Percentiles rank a stretch among this genome's conserved stretches.
phyloP scores from a whole-genome alignment of 495 filamentous ascomycete species.

The Aspergillus avenaceus region DNA sequence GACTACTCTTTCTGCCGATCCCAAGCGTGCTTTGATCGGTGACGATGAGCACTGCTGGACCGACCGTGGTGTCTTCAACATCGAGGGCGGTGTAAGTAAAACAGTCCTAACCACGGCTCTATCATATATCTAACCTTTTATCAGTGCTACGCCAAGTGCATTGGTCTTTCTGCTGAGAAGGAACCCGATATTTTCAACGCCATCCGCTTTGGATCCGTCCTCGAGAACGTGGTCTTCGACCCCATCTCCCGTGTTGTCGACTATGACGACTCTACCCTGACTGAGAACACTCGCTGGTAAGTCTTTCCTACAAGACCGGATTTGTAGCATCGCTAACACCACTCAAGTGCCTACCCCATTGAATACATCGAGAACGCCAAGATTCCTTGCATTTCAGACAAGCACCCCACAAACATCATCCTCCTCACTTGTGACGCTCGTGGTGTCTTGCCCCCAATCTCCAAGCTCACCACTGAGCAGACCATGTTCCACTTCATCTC shows the following conservation, averaged over 20 bases:
- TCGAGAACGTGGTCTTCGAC: constrained; percentile 98
- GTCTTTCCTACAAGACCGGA: neutral
- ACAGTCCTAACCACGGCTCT: neutral
- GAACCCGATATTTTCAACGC: constrained; percentile 97
- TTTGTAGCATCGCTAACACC: neutral
- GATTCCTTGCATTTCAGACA: constrained; percentile 83
- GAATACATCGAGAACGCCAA: constrained; percentile 99
- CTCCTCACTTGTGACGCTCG: constrained; percentile 97
- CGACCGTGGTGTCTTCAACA: constrained; percentile 96
- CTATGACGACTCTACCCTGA: constrained; percentile 92
- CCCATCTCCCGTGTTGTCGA: constrained; percentile 83
- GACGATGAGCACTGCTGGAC: constrained; percentile 99
- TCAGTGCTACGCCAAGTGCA: constrained; percentile 95
- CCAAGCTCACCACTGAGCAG: constrained; percentile 91
- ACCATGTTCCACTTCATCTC: constrained; percentile 99
- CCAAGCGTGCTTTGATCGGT: constrained; percentile 92
- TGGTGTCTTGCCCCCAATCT: constrained; percentile 95
- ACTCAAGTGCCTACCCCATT: constrained; percentile 81
- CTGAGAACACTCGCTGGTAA: constrained; percentile 89
- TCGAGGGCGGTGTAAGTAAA: constrained; percentile 85
- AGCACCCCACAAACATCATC: constrained; percentile 95
- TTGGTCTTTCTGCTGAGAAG: constrained; percentile 96
- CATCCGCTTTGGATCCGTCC: constrained; percentile 93
- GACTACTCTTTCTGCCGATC: constrained; percentile 95
- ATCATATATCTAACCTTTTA: neutral